Base-by-base conservation (phyloP, 2,329 filamentous ascomycete species). In the Fusarium torreyae region DNA sequence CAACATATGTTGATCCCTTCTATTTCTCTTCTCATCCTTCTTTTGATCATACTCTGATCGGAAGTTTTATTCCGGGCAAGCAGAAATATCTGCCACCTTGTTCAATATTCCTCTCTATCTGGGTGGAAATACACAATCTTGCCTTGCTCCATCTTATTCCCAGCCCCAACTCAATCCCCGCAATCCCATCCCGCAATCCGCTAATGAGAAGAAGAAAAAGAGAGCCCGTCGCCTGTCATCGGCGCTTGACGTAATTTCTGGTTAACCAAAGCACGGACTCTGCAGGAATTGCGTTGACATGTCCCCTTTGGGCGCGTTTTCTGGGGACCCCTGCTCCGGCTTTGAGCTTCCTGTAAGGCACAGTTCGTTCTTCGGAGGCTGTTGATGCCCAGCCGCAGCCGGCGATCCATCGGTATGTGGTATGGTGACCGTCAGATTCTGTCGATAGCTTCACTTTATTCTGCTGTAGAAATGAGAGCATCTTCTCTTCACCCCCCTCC, bases 201-300 rank as follows among this genome's bases (percentile, higher is more conserved):
- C 31, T 42, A 57, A 42, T 14, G 17, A 36, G 18, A 18, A 24
- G 20, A 38, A 28, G 5, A 46, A 15, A 22, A 15, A 45, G 43
- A 20, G 15, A 24, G 34, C 43, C 26, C 11, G 24, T 34, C 28
- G 9, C 22, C 34, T 34, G 15, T 22, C 33, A 48, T 36, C 22
- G 33, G 20, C 44, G 52, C 38, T 53, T 69, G 66, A 69, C 66
- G 66, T 69, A 57, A 63, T 67, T 20, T 20, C 18, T 20, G 18
- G 18, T 20, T 20, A 20, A 20, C 18, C 18, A 20, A 20, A 20
- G 18, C 18, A 20, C 18, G 18, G 18, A 20, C 18, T 20, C 18
- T 20, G 18, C 18, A 20, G 18, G 18, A 20, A 20, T 20, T 20
- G 18, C 18, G 18, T 20, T 20, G 51, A 17, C 20, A 48, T 63